Percentiles rank a stretch among this genome's conserved stretches.
phyloP scores from a whole-genome alignment of 75 land plant genomes.

The Cupressus sempervirens region DNA sequence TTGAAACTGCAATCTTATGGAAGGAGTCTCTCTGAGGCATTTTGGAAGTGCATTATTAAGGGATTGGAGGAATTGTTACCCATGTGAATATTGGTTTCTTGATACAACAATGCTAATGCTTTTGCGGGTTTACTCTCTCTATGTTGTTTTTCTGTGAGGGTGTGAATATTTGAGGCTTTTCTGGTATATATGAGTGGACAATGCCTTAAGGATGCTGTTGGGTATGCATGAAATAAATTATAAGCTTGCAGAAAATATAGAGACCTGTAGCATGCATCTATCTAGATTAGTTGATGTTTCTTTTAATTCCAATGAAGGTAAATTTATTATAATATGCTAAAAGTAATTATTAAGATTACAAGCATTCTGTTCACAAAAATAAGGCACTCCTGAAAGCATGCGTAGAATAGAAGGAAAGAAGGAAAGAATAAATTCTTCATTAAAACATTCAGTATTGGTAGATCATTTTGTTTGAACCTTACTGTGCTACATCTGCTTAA shows the following conservation, averaged over 20 bases:
- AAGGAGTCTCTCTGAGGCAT: background rate
- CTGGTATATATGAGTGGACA: background rate
- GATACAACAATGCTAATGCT: background rate
- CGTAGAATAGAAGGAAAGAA: background rate
- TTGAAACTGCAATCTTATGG: too few species aligned
- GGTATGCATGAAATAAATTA: background rate
- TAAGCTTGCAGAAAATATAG: background rate
- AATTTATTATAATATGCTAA: background rate
- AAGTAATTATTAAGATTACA: background rate
- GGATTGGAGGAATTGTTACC: background rate
- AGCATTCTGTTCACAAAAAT: background rate
- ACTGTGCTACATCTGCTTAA: background rate
- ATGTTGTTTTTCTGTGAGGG: background rate
- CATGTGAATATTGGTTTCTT: background rate
- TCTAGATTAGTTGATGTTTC: background rate
- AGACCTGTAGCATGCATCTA: background rate
- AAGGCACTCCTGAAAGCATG: background rate
- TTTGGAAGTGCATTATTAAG: background rate
- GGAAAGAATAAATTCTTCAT: background rate
- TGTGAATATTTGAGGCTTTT: background rate
- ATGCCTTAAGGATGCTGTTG: background rate
- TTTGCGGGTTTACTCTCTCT: background rate
- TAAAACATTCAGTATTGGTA: background rate
- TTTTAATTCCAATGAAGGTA: background rate
- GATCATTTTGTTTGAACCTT: background rate